Base-by-base conservation (phyloP, 257 asterid genomes). In the Nemophila menziesii region DNA sequence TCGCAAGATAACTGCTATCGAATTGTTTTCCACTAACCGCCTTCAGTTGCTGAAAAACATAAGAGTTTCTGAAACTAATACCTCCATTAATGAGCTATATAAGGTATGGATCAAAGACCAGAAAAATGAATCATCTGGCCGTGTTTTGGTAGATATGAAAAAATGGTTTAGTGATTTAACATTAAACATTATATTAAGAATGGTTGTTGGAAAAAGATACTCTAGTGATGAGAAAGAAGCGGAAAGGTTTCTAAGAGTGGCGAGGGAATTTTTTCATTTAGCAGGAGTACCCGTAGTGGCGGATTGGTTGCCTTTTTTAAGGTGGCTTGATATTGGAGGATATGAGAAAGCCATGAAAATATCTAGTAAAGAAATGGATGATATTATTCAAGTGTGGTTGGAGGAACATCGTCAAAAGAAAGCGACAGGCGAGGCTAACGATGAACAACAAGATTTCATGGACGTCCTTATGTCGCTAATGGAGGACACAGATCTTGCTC, bases 281-380 rank as follows among this genome's bases (percentile, higher is more conserved):
- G 1, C 54, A 11, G 72, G 69, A 1, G 38, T 46, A 0, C 40
- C 37, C 40, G 43, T 36, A 2, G 44, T 44, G 13, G 63, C 57
- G 1, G 77, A 69, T 15, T 22, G 5, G 3, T 21, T 69, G 18
- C 76, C 72, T 36, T 48, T 6, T 10, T 18, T 64, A 18, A 29
- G 65, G 11, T 44, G 66, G 61, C 8, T 64, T 0, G 77, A 69
- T 20, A 34, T 52, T 1, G 72, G 68, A 11, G 72, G 72, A 3
- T 17, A 56, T 21, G 66, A 56, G 50, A 60, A 45, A 20, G 58
- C 38, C 12, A 60, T 69, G 72, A 69, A 69, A 11, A 39, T 22
- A 18, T 42, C 39, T 46, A 53, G 38, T 7, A 26, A 48, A 14
- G 72, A 56, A 43, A 49, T 48, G 27, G 77, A 69, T n/a, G 10